A percentile compares a stretch with the other conserved stretches of the same genome.
Conservation (phyloP, 1,284 basidiomycete genomes). For the Neotropicomus parvogracilis region DNA sequence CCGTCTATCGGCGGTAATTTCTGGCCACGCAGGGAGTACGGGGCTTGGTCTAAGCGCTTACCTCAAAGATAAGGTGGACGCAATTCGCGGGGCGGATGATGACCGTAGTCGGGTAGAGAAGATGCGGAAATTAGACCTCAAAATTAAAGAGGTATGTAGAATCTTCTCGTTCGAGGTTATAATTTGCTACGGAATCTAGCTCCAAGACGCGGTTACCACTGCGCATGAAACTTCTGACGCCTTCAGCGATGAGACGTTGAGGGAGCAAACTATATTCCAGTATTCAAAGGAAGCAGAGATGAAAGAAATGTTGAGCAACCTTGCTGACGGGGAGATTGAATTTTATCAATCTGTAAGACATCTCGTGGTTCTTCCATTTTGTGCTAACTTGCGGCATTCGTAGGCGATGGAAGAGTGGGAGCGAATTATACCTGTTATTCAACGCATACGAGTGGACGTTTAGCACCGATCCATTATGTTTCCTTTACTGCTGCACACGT, state of each 20-base stretch:
- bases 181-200: conserved; percentile 41
- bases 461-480: conserved; percentile 37
- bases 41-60: conserved; percentile 87
- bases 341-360: conserved; percentile 79
- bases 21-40: conserved; percentile 75
- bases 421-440: conserved; percentile 80
- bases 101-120: conserved; percentile 89
- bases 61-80: conserved; percentile 91
- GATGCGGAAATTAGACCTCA: conserved; percentile 87
- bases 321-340: conserved; percentile 93
- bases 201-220: conserved; percentile 93
- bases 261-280: conserved; percentile 89
- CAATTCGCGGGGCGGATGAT: conserved; percentile 88
- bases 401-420: conserved; percentile 94
- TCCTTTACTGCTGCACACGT: conserved; percentile 13
- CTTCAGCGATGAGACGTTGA: conserved; percentile 90
- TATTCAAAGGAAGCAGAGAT: conserved; percentile 89
- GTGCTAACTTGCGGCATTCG: conserved; percentile 7
- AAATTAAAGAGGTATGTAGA: conserved; percentile 85
- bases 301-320: conserved; percentile 87
- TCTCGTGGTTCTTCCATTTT: not conserved
- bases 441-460: conserved; percentile 84
- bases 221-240: conserved; percentile 95
- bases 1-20: conserved; percentile 80
- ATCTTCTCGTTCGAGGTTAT: not conserved